Base-by-base conservation (phyloP, 225 moss, liverwort and hornwort genomes). In the Straminergon stramineum region DNA sequence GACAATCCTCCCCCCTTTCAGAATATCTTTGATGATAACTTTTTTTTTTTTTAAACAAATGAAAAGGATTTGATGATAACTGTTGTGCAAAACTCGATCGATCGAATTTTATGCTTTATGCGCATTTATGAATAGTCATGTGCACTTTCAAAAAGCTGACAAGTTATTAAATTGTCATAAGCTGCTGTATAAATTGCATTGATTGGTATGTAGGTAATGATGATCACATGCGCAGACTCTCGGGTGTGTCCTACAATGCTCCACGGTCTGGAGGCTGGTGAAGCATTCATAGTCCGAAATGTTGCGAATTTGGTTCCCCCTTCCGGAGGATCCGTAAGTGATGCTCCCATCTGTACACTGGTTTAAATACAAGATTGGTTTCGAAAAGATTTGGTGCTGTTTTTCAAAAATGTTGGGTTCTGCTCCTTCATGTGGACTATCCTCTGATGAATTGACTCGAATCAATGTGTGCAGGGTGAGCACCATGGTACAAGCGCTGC, bases 301-400 rank as follows among this genome's bases (percentile, higher is more conserved):
- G 98, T 98, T 88, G 98, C 98, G 85, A 98, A 98, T 89, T 87
- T 98, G 93, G 97, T 98, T 61, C 98, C 97, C 63, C 97, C 98
- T 16, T 95, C 89, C 65, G 96, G 95, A 87, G 94, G 91, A 85
- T 92, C 92, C 87, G 94, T 93, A 85, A 28, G 92, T 87, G 86
- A 80, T 53, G 73, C 73, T 83, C 27, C 65, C 87, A 51, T 58
- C 60, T 84, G 37, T 57, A 64, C 48, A 15, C 15, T 88, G 17
- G 43, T 88, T 85, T 52, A 15, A 66, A 60, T 56, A 56, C 85
- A 76, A 90, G 32, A 53, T 57, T 82, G 39, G 43, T 74, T 79
- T 64, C 21, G 39, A 63, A 69, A 62, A 67, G 76, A 62, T 87
- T 75, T 82, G 34, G 52, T 82, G 70, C 75, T 63, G 13, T 28